Percentiles rank a stretch among this genome's conserved stretches.
Evolutionary conservation across 768 basidiomycete species (phyloP).

Genomic region (Amanita molliuscula): DNA sequence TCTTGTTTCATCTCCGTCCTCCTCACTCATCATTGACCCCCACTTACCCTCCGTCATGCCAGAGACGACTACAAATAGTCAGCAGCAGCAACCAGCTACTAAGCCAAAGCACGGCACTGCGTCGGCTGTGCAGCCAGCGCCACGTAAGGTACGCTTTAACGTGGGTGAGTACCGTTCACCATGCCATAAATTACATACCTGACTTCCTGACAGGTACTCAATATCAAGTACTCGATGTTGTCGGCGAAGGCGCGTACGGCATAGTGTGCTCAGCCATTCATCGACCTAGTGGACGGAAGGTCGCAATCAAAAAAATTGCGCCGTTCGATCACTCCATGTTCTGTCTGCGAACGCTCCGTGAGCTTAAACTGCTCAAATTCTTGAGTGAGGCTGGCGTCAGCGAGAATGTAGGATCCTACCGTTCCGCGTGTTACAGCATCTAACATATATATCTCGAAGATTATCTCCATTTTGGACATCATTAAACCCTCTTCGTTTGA

Average conservation of each 20-base stretch:
- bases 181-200: neutral
- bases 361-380: slow-evolving; percentile 77
- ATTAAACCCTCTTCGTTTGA: slow-evolving; percentile 74
- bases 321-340: slow-evolving; percentile 97
- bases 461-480: slow-evolving; percentile 86
- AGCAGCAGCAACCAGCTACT: slow-evolving; percentile 18
- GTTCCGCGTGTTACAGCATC: slow-evolving; percentile 2
- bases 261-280: slow-evolving; percentile 93
- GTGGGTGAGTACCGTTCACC: slow-evolving; percentile 40
- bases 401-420: slow-evolving; percentile 55
- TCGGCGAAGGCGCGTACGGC: slow-evolving; percentile 89
- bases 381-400: slow-evolving; percentile 81
- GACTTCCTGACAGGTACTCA: slow-evolving; percentile 40
- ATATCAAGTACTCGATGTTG: slow-evolving; percentile 80
- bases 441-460: slow-evolving; percentile 30
- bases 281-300: slow-evolving; percentile 76
- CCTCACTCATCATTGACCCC: slow-evolving; percentile 10
- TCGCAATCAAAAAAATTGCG: slow-evolving; percentile 94
- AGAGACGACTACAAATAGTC: slow-evolving; percentile 14
- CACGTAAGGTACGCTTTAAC: slow-evolving; percentile 83
- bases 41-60: slow-evolving; percentile 16
- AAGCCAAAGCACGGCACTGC: slow-evolving; percentile 31
- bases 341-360: slow-evolving; percentile 82
- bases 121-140: slow-evolving; percentile 38
- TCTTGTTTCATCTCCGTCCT: slow-evolving; percentile 10